Evolutionary conservation across 352 stramenopile species (phyloP).

Genomic region (Aphanomyces euteiches): DNA sequence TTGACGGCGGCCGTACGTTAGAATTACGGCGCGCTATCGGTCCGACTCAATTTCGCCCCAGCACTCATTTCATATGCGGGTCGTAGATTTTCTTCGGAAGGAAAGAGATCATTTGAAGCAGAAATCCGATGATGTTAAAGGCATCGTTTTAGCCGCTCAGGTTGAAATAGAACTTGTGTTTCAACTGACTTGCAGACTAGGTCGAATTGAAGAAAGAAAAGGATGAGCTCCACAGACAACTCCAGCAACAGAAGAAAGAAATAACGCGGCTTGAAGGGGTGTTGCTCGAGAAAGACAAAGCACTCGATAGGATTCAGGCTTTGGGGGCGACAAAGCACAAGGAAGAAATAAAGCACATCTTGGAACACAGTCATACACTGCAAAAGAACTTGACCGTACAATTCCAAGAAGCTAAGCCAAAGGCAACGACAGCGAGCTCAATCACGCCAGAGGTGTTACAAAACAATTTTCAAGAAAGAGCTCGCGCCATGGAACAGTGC

Average conservation of each 20-base stretch:
- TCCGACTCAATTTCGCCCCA: not conserved
- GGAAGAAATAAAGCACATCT: conserved; percentile 30
- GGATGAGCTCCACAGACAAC: conserved; percentile 25
- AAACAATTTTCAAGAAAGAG: conserved; percentile 46
- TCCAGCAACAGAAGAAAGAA: conserved; percentile 22
- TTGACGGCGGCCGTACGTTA: conserved; percentile 15
- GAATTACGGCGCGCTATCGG: conserved; percentile 30
- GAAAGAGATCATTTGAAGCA: conserved; percentile 65
- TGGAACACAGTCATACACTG: conserved; percentile 18
- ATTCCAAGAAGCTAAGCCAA: conserved; percentile 12
- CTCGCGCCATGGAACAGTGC: conserved; percentile 47
- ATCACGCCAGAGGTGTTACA: not conserved
- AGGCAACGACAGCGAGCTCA: conserved; percentile 25
- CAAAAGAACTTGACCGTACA: conserved; percentile 18
- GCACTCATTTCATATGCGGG: not conserved
- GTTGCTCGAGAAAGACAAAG: conserved; percentile 21
- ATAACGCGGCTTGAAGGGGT: conserved; percentile 24
- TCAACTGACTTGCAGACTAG: not conserved
- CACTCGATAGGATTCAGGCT: conserved; percentile 13
- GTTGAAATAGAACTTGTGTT: conserved; percentile 39
- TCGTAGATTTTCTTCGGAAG: conserved; percentile 46
- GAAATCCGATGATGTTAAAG: conserved; percentile 81
- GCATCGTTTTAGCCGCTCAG: conserved; percentile 56
- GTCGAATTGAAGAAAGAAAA: conserved; percentile 29
- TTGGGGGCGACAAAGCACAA: conserved; percentile 22